Base-by-base conservation (phyloP, 176 grass and related monocot genomes). In the Eragrostis nindensis region DNA sequence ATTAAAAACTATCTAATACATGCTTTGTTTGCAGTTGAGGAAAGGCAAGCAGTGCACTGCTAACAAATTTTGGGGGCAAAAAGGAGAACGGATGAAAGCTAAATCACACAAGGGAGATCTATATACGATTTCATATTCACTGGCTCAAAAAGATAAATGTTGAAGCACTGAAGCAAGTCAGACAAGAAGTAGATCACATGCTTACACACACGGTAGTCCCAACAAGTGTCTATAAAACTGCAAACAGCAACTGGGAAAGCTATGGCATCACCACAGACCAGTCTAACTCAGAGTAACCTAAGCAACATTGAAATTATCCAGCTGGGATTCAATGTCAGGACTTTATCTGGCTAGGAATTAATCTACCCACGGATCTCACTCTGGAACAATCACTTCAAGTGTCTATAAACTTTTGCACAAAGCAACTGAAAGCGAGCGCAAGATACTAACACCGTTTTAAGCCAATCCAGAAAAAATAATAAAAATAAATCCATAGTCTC, bases 131-230 rank as follows among this genome's bases (percentile, higher is more conserved):
- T n/a, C n/a, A n/a, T n/a, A n/a, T n/a, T n/a, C n/a, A n/a, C n/a
- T n/a, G n/a, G n/a, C n/a, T n/a, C n/a, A n/a, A n/a, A n/a, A n/a
- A n/a, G n/a, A n/a, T n/a, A 50, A 24, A 43, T 52, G 32, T 32
- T 40, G 72, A 87, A 77, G 41, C 49, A 67, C 16, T 68, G 62
- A 80, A 80, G 59, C 75, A 66, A 65, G 68, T 32, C 59, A 79
- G 60, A 66, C 12, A 71, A 79, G 10, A 49, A 40, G 17, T 24
- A 47, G 17, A 73, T 66, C 47, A 44, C 57, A 56, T 53, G 39
- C 26, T 84, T 79, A 74, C 41, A 59, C 38, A 47, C 64, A 57
- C 9, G 3, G 17, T 32, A 24, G 26, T 79, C 39, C 43, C 45
- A 73, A 72, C 47, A 19, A 45, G 59, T 86, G 38, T 66, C 73